Evolutionary conservation across 257 asterid genomes (phyloP).

Genomic region (Solanum megistacrolobum): DNA sequence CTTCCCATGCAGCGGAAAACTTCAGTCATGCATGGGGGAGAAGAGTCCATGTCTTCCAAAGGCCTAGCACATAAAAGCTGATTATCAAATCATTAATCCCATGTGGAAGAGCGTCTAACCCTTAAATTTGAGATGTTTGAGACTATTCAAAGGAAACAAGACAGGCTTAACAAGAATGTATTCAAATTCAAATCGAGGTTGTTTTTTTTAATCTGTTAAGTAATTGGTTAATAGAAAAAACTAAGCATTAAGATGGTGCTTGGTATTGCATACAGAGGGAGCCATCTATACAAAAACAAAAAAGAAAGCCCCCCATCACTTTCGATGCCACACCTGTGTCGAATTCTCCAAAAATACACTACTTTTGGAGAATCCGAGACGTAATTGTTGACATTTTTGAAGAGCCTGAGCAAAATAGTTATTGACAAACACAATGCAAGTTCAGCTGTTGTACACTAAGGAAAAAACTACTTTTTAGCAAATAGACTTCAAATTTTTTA

Average conservation of each 20-base stretch:
- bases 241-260: not conserved
- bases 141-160: not conserved
- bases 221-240: not conserved
- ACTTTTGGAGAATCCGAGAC: not conserved
- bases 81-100: constrained; percentile 11
- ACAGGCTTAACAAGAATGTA: not conserved
- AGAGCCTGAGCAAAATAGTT: not conserved
- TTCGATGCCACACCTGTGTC: not conserved
- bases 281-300: not conserved
- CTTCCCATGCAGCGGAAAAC: constrained; percentile 88
- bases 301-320: not conserved
- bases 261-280: not conserved
- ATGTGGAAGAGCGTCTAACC: not conserved
- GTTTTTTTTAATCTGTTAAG: not conserved
- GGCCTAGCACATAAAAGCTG: constrained; percentile 36
- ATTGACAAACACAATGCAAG: not conserved
- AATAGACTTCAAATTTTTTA: not conserved
- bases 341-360: not conserved
- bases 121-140: not conserved
- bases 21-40: constrained; percentile 98
- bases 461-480: not conserved
- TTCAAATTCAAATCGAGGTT: not conserved
- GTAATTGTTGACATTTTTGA: not conserved
- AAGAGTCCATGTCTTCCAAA: constrained; percentile 69
- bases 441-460: not conserved